A percentile compares a stretch with the other conserved stretches of the same genome.
Evolutionary conservation across 2,329 filamentous ascomycete genomes (phyloP).

Genomic region (Aspergillus tamarii): DNA sequence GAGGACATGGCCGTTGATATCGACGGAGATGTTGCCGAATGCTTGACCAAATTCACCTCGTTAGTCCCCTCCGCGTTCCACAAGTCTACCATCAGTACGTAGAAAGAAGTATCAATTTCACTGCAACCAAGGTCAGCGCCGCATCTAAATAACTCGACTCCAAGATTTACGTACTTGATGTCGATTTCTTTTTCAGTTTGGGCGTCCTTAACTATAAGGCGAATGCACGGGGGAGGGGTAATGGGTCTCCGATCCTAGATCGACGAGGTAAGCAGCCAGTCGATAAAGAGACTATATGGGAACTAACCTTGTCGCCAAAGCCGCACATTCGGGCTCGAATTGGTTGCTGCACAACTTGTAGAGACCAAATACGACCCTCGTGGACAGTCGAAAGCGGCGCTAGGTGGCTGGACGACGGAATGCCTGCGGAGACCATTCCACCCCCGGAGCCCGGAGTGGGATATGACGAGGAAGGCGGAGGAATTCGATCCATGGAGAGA

Average conservation of each 20-base stretch:
- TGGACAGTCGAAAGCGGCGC: conserved; percentile 44
- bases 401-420: conserved; percentile 39
- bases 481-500: conserved; percentile 46
- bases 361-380: conserved; percentile 56
- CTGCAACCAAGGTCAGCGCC: conserved; percentile 47
- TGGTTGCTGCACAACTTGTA: conserved; percentile 87
- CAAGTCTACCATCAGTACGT: conserved; percentile 70
- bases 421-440: conserved; percentile 33
- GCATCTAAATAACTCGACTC: background rate
- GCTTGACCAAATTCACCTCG: conserved; percentile 71
- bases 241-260: conserved; percentile 87
- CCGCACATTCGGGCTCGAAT: conserved; percentile 96
- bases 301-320: conserved; percentile 88
- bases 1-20: conserved; percentile 81
- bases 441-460: conserved; percentile 38
- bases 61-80: conserved; percentile 64
- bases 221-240: conserved; percentile 90
- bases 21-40: conserved; percentile 69
- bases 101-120: conserved; percentile 70
- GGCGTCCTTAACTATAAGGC: conserved; percentile 76
- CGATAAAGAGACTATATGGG: conserved; percentile 6
- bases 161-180: conserved; percentile 66
- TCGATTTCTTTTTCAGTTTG: conserved; percentile 79
- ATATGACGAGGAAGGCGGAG: conserved; percentile 38
- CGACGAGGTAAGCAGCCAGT: conserved; percentile 9